Conservation (phyloP, 2,329 filamentous ascomycete genomes). For the Exophiala viscosa region DNA sequence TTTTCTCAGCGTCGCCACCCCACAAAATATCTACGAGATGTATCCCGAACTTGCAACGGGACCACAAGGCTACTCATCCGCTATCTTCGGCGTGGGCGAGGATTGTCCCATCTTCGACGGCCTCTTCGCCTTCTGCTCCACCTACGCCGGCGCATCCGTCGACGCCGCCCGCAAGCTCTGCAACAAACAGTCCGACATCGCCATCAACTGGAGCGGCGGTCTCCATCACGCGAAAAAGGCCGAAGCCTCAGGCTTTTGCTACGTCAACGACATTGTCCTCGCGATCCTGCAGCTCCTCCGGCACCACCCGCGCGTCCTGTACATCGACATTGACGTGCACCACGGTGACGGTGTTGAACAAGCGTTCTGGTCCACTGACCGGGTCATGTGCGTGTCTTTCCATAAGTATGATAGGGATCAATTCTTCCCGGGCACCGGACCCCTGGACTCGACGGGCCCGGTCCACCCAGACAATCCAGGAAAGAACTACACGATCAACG, state of each 20-base stretch:
- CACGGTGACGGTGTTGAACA: constrained; percentile 89
- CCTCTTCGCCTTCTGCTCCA: constrained; percentile 88
- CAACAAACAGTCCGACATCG: constrained; percentile 84
- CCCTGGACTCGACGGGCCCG: constrained; percentile 78
- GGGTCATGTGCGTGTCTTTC: constrained; percentile 89
- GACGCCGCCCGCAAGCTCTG: constrained; percentile 88
- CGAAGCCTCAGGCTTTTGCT: constrained; percentile 94
- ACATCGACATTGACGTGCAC: constrained; percentile 92
- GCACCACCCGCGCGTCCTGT: constrained; percentile 78
- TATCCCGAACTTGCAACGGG: constrained; percentile 27
- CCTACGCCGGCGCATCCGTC: constrained; percentile 85
- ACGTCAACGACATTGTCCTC: constrained; percentile 97
- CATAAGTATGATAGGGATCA: constrained; percentile 86
- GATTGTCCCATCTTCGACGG: constrained; percentile 97
- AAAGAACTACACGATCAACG: constrained; percentile 84
- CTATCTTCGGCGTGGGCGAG: constrained; percentile 82
- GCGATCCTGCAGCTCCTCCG: constrained; percentile 84
- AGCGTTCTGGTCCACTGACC: constrained; percentile 83
- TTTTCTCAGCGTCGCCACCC: constrained; percentile 71
- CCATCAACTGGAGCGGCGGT: constrained; percentile 95
- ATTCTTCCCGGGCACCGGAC: constrained; percentile 92
- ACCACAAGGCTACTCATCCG: constrained; percentile 30
- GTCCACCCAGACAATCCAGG: constrained; percentile 79
- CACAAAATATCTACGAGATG: constrained; percentile 64
- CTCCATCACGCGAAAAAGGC: constrained; percentile 94